A percentile compares a stretch with the other conserved stretches of the same genome.
These are phyloP conservation scores for Scedosporium aurantiacum DNA, from an alignment of 2,329 filamentous ascomycete species.

Conservation along the genomic window DNA sequence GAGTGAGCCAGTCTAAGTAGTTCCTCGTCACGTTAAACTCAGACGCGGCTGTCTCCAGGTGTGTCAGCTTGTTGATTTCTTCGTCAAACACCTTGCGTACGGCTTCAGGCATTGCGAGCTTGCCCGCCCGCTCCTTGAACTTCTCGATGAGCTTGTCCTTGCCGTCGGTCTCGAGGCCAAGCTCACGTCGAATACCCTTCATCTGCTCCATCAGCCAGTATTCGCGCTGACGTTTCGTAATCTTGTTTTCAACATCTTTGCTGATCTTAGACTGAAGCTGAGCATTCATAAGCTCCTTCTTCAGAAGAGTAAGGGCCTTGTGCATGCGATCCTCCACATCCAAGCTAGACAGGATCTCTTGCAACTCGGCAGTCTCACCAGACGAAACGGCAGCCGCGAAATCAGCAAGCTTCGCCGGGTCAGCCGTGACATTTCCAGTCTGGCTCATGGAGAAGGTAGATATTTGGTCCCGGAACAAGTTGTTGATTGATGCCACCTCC, in stretches of 20 bases:
- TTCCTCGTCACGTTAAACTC: conserved; percentile 98
- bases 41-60: conserved; percentile 88
- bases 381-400: conserved; percentile 96
- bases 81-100: conserved; percentile 98
- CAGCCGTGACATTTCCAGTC: conserved; percentile 86
- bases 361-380: conserved; percentile 81
- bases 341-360: conserved; percentile 79
- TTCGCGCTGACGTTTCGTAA: conserved; percentile 91
- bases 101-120: conserved; percentile 90
- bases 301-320: conserved; percentile 83
- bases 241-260: conserved; percentile 95
- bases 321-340: conserved; percentile 88
- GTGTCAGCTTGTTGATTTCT: conserved; percentile 91
- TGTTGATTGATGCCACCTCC: conserved; percentile 88
- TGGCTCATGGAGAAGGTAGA: conserved; percentile 95
- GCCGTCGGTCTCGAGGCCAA: conserved; percentile 93
- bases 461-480: conserved; percentile 91
- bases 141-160: conserved; percentile 97
- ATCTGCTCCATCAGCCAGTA: conserved; percentile 99
- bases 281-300: conserved; percentile 98
- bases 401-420: conserved; percentile 89
- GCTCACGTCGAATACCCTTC: conserved; percentile 92
- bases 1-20: conserved; percentile 96
- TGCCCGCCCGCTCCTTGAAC: conserved; percentile 90
- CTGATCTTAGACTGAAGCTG: conserved; percentile 94